A percentile compares a stretch with the other conserved stretches of the same genome.
These are phyloP conservation scores for Choanephora cucurbitarum DNA, from an alignment of 371 early-diverging fungal species.

Conservation along the genomic window DNA sequence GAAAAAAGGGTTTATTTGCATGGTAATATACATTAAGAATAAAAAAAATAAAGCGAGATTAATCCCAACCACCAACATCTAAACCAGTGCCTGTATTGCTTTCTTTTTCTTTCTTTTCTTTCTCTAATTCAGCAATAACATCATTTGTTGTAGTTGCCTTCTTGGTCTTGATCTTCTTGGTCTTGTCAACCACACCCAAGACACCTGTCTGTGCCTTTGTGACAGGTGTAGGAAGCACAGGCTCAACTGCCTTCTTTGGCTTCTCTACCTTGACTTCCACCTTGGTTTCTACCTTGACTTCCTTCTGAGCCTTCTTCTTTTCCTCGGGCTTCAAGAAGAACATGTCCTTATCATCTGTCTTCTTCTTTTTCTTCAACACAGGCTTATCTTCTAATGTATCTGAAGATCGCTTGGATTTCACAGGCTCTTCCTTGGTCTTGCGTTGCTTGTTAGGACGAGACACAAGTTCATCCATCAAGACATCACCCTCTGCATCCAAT, in stretches of 20 bases:
- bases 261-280: neutral
- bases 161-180: slow-evolving; percentile 27
- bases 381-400: slow-evolving; percentile 8
- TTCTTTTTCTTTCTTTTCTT: slow-evolving; percentile 20
- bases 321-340: slow-evolving; percentile 22
- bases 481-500: slow-evolving; percentile 8
- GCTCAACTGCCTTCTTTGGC: neutral
- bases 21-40: too few relatives aligned
- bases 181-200: slow-evolving; percentile 57
- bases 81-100: slow-evolving; percentile 36
- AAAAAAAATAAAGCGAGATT: too few relatives aligned
- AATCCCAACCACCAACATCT: slow-evolving; percentile 57
- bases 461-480: too few relatives aligned
- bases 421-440: too few relatives aligned
- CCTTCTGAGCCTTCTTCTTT: neutral
- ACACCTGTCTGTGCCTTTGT: slow-evolving; percentile 56
- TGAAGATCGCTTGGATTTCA: slow-evolving; percentile 17
- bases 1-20: too few relatives aligned
- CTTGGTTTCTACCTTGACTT: slow-evolving; percentile 11
- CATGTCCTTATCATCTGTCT: slow-evolving; percentile 12
- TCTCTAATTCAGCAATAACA: slow-evolving; percentile 35
- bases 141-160: slow-evolving; percentile 22
- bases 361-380: slow-evolving; percentile 14
- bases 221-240: slow-evolving; percentile 9
- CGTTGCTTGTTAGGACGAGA: too few relatives aligned